A percentile compares a stretch with the other conserved stretches of the same genome.
phyloP scores from a whole-genome alignment of 1,284 basidiomycete species.

The Chondrostereum purpureum region DNA sequence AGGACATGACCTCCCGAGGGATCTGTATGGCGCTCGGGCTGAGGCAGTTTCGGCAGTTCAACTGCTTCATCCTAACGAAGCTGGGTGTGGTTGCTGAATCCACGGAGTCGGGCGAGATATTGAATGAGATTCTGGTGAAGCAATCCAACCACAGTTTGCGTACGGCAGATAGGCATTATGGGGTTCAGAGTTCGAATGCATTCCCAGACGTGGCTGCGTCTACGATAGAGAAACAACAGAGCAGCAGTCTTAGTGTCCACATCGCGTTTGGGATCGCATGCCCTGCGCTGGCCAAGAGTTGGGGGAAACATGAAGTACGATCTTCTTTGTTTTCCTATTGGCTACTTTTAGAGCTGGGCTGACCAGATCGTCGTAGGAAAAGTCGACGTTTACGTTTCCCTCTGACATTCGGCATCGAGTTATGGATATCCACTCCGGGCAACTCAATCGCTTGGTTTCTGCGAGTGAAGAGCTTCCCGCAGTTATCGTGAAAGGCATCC shows the following conservation, averaged over 20 bases:
- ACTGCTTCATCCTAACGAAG: background rate
- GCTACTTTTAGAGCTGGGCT: too few relatives aligned
- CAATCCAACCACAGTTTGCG: background rate
- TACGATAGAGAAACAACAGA: slow-evolving; percentile 5
- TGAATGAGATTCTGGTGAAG: too few relatives aligned
- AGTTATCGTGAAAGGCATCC: too few relatives aligned
- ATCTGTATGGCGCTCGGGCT: background rate
- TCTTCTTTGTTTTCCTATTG: too few relatives aligned
- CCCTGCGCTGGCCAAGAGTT: background rate
- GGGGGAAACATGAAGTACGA: background rate
- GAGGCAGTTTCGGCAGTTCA: background rate
- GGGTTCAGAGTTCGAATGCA: background rate
- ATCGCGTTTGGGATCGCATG: slow-evolving; percentile 1
- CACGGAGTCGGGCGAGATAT: background rate
- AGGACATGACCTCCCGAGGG: background rate
- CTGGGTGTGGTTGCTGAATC: background rate
- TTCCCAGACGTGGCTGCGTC: background rate
- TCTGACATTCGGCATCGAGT: too few relatives aligned
- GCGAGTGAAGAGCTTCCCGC: too few relatives aligned
- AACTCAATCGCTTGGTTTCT: too few relatives aligned
- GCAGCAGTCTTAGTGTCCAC: slow-evolving; percentile 5
- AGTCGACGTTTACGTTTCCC: too few relatives aligned
- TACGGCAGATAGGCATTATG: background rate
- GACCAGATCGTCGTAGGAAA: too few relatives aligned
- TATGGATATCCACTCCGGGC: too few relatives aligned